phyloP scores from a whole-genome alignment of 2,329 filamentous ascomycete genomes.

The Fusarium veterinarium region DNA sequence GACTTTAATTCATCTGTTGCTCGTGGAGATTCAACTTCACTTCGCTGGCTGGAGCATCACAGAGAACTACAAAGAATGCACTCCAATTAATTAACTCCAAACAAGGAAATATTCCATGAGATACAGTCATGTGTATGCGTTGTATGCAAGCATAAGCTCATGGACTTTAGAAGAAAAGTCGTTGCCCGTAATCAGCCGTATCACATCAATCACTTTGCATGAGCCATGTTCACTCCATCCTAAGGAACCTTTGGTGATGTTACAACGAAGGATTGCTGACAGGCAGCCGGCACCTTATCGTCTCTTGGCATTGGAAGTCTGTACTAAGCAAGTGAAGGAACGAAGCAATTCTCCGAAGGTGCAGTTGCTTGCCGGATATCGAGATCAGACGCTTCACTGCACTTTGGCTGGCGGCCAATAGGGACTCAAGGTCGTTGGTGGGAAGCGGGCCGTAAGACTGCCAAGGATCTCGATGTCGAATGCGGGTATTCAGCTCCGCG shows the following conservation, averaged over 20 bases:
- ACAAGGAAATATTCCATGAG: too few species aligned
- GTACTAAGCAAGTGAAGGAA: not conserved
- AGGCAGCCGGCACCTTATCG: not conserved
- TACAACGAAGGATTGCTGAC: not conserved
- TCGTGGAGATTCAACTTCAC: too few species aligned
- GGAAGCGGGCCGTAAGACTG: not conserved
- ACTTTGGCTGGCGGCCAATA: accelerated
- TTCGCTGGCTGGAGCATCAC: too few species aligned
- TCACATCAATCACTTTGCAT: not conserved
- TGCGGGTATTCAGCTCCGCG: not conserved
- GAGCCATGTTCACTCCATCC: not conserved
- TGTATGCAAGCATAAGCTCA: not conserved
- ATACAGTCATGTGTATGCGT: too few species aligned
- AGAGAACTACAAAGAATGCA: too few species aligned
- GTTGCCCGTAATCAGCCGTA: too few species aligned
- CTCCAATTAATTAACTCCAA: too few species aligned
- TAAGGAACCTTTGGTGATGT: not conserved
- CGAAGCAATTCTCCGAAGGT: not conserved
- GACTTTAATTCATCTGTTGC: too few species aligned
- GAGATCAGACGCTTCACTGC: not conserved
- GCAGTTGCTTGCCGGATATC: not conserved
- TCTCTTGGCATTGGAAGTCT: not conserved
- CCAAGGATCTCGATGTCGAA: not conserved
- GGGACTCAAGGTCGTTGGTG: accelerated
- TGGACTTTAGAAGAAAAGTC: not conserved